These are phyloP conservation scores for Hanseniaspora pseudoguilliermondii DNA, from an alignment of 805 yeast species.

Conservation along the genomic window DNA sequence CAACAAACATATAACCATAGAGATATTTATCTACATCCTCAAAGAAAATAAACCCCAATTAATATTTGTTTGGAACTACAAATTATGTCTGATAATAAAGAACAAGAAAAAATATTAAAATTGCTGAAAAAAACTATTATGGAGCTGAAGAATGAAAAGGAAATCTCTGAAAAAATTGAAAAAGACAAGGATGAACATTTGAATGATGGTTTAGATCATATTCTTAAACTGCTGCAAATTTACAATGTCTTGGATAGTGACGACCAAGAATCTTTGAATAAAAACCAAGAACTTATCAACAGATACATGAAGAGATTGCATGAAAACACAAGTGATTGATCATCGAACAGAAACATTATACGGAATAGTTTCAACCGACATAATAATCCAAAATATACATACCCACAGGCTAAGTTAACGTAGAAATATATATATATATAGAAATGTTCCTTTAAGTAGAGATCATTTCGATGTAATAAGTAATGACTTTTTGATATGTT, in stretches of 20 bases:
- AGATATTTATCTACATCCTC: no score
- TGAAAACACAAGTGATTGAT: conserved; percentile 13
- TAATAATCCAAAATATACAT: no score
- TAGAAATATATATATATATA: no score
- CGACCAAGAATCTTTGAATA: conserved; percentile 4
- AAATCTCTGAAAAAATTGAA: conserved; percentile 7
- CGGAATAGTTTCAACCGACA: no score
- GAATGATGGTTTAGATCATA: conserved; percentile 13
- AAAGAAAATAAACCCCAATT: no score
- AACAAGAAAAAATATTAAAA: conserved; percentile 13
- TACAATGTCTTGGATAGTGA: conserved; percentile 14
- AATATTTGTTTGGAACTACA: neutral
- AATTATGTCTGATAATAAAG: conserved; percentile 10
- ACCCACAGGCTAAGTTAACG: no score
- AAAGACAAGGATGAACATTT: conserved; percentile 7
- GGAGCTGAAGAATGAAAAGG: conserved; percentile 4
- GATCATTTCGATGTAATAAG: no score
- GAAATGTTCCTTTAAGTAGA: no score
- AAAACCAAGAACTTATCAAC: conserved; percentile 14
- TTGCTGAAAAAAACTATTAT: conserved; percentile 14
- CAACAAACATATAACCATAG: no score
- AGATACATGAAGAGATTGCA: conserved; percentile 18
- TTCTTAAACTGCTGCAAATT: conserved; percentile 15
- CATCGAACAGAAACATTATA: no score
- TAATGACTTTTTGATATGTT: no score